Percentiles rank a stretch among this genome's conserved stretches.
Conservation (phyloP, 495 filamentous ascomycete genomes). For the Talaromyces adpressus region DNA sequence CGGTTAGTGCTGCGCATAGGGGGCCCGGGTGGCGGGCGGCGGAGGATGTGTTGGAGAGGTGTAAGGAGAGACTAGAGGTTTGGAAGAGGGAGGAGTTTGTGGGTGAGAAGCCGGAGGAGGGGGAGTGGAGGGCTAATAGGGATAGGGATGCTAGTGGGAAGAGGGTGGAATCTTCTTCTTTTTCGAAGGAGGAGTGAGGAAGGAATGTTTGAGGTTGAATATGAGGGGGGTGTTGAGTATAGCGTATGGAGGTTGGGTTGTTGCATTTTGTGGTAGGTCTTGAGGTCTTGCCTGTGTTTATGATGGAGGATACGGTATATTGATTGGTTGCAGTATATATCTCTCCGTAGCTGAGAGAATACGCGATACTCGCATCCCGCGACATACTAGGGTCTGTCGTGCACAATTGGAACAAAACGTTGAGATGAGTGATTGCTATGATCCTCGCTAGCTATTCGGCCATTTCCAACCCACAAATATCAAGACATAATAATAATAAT, state of each 20-base stretch:
- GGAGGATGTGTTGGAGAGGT: slow-evolving; percentile 82
- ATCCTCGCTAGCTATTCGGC: neutral
- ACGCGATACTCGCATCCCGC: neutral
- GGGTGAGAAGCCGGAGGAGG: slow-evolving; percentile 56
- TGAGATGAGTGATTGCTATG: neutral
- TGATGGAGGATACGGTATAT: neutral
- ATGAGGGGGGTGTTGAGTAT: neutral
- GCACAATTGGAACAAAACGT: neutral
- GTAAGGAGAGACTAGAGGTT: slow-evolving; percentile 81
- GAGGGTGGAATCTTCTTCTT: slow-evolving; percentile 5
- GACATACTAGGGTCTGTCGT: neutral
- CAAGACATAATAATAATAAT: slow-evolving; percentile 3
- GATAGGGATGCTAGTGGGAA: slow-evolving; percentile 56
- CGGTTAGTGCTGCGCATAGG: slow-evolving; percentile 80
- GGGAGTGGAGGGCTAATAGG: slow-evolving; percentile 88
- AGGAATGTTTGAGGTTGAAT: neutral
- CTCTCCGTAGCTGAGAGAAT: neutral
- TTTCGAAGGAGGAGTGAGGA: neutral
- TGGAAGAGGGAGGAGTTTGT: slow-evolving; percentile 95
- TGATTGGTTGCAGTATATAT: neutral
- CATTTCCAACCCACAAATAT: neutral
- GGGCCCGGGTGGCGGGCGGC: slow-evolving; percentile 81
- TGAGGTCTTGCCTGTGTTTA: neutral
- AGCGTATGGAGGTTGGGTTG: neutral
- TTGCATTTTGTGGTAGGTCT: neutral